Evolutionary conservation across 2,329 filamentous ascomycete genomes (phyloP).

Genomic region (Exserohilum turcica): DNA sequence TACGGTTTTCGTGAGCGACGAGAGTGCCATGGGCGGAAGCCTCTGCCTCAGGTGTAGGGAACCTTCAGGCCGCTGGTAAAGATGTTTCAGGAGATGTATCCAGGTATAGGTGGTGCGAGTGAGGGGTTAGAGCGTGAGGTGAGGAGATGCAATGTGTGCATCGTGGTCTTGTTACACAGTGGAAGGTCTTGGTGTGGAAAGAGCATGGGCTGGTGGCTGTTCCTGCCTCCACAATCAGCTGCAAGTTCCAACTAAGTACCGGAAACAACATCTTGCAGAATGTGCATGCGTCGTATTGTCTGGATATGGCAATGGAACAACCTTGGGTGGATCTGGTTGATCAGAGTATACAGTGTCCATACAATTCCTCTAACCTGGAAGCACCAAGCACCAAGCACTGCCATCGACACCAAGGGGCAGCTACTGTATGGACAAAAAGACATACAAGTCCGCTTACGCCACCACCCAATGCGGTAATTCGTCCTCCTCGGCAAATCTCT

Average conservation of each 20-base stretch:
- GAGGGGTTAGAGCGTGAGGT: not conserved
- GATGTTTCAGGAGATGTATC: not conserved
- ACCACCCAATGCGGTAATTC: slow-evolving; percentile 13
- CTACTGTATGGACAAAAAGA: too few species aligned
- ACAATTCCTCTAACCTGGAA: too few species aligned
- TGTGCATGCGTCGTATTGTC: too few species aligned
- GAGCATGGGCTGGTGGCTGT: not conserved
- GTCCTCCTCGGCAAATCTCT: slow-evolving; percentile 7
- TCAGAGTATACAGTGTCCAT: too few species aligned
- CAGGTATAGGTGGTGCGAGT: not conserved
- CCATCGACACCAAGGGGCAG: too few species aligned
- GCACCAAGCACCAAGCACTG: too few species aligned
- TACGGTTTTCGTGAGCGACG: not conserved
- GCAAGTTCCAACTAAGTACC: too few species aligned
- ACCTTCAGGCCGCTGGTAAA: not conserved
- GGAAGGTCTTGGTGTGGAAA: not conserved
- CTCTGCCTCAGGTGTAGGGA: not conserved
- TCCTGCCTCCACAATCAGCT: not conserved
- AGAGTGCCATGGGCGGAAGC: not conserved
- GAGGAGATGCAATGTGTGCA: not conserved
- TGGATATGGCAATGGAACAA: too few species aligned
- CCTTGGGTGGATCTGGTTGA: too few species aligned
- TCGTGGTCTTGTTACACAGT: not conserved
- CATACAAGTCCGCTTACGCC: not conserved
- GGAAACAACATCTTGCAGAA: too few species aligned